Conservation (phyloP, 1,284 basidiomycete genomes). For the Fomitiporia mediterranea region DNA sequence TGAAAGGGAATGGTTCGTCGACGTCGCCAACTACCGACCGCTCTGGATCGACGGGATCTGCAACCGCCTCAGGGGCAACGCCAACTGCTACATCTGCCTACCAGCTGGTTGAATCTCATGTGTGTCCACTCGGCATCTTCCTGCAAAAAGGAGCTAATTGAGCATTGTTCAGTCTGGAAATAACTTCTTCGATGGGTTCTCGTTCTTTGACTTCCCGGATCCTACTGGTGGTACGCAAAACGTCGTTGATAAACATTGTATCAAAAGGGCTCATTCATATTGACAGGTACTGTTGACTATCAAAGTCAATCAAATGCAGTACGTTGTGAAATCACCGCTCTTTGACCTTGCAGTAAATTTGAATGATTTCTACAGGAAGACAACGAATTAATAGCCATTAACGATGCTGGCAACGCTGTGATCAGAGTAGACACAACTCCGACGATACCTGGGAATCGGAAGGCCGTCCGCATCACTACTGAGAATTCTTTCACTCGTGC, state of each 20-base stretch:
- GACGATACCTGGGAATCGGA: conserved; percentile 57
- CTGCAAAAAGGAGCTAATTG: no score
- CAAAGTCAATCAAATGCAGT: conserved; percentile 54
- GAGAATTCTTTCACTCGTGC: conserved; percentile 46
- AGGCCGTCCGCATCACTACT: conserved; percentile 74
- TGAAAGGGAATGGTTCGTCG: conserved; percentile 7
- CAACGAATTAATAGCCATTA: conserved; percentile 53
- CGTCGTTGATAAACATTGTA: not conserved
- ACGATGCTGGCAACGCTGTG: conserved; percentile 65
- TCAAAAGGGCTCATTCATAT: conserved; percentile 1
- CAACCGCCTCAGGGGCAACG: conserved; percentile 5
- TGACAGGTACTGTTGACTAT: conserved; percentile 35
- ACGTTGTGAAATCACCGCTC: conserved; percentile 27
- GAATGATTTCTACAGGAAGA: conserved; percentile 35
- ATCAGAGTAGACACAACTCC: conserved; percentile 83
- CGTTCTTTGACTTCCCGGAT: conserved; percentile 68
- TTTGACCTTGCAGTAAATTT: conserved; percentile 16
- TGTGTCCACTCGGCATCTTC: no score
- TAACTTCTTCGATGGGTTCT: conserved; percentile 78
- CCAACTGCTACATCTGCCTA: conserved; percentile 18
- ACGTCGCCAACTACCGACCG: conserved; percentile 19
- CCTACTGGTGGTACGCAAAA: conserved; percentile 67
- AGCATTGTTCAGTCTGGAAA: conserved; percentile 55
- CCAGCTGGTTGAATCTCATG: conserved; percentile 17
- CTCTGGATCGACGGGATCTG: conserved; percentile 8